Base-by-base conservation (phyloP, 228 moss, liverwort and hornwort genomes). In the Sphagnum fallax region DNA sequence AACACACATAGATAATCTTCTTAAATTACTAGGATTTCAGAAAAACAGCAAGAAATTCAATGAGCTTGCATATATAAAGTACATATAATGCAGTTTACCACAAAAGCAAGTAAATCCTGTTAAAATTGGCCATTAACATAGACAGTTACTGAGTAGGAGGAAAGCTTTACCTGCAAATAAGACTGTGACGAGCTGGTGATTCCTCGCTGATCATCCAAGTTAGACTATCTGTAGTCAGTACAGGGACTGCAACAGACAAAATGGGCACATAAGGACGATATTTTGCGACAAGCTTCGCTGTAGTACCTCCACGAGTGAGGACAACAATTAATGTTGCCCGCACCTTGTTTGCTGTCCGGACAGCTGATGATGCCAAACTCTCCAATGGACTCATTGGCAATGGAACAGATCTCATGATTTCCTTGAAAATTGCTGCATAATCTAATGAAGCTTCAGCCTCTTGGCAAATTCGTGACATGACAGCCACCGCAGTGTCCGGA, bases 381-480 rank as follows among this genome's bases (percentile, higher is more conserved):
- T 95, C 95, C 78, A 95, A 57, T 4, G 95, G 92, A 70, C 87
- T 95, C 95, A 95, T 95, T 49, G 95, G 95, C 69, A 92, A 65
- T 0, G 92, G 53, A 0, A 92, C 92, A 8, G 81, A 75, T 63
- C 79, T 87, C 95, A 92, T 95, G 52, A 95, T 89, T 75, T 85
- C 84, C 32, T 90, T 95, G 78, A 89, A 95, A 62, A 95, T 95
- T 1, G 89, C 79, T 16, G 89, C 70, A 67, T 95, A 95, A 68
- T 95, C 92, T 65, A 95, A 79, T 47, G 95, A 95, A 0, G 89
- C 92, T 72, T 95, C 95, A 50, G 95, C 95, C 73, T 95, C 92
- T 68, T 90, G 92, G 69, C 95, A 95, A 64, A 95, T 95, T 66
- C 92, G 92, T 16, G 90, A 87, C 95, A 95, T 95, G 62, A 95